phyloP scores from a whole-genome alignment of 192 early-diverging fungal species.

The Powellomyces hirtus region DNA sequence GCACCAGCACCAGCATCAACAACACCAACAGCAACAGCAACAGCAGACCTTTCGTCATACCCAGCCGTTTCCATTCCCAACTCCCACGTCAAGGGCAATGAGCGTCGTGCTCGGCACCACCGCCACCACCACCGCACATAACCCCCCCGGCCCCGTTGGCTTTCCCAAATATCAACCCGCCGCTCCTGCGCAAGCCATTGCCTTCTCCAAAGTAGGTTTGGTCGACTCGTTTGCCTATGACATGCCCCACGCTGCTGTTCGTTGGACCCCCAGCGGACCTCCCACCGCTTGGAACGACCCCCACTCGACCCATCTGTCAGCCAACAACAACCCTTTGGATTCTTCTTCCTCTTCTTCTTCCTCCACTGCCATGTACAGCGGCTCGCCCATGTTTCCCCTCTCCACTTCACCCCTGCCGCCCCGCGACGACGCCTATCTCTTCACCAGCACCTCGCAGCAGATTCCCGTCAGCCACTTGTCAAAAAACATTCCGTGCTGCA shows the following conservation, averaged over 20 bases:
- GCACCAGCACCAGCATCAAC: neutral
- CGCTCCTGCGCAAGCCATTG: neutral
- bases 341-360: neutral
- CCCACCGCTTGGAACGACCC: neutral
- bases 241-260: too few species aligned
- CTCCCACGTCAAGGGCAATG: neutral
- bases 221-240: too few species aligned
- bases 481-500: slow-evolving; percentile 21
- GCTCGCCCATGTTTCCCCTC: neutral
- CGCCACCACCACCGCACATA: neutral
- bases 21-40: neutral
- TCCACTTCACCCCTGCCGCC: neutral
- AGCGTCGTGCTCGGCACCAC: neutral
- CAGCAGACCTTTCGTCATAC: neutral
- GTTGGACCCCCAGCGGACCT: too few species aligned
- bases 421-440: neutral
- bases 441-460: too few species aligned
- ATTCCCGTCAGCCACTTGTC: too few species aligned
- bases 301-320: neutral
- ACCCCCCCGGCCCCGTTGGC: neutral
- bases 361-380: neutral
- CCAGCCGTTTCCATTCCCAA: neutral
- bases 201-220: too few species aligned
- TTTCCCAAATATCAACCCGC: too few species aligned
- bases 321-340: neutral